These are phyloP conservation scores for Oidiodendron maius DNA, from an alignment of 495 filamentous ascomycete species.

Conservation along the genomic window DNA sequence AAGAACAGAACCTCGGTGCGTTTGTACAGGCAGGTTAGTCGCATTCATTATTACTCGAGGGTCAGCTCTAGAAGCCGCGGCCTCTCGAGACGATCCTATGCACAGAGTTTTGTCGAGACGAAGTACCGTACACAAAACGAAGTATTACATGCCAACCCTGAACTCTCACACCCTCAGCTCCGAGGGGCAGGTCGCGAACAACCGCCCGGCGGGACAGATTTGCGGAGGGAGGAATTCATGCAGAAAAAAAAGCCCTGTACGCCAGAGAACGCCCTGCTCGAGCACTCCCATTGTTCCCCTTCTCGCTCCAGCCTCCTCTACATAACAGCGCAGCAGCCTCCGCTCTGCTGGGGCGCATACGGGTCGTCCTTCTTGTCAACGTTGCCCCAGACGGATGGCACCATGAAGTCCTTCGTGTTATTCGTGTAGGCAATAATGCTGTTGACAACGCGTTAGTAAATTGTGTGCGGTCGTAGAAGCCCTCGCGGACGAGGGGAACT, in stretches of 20 bases:
- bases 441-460: slow-evolving; percentile 15
- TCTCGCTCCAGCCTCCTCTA: too few species aligned
- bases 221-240: background rate
- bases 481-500: too few species aligned
- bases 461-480: background rate
- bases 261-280: slow-evolving; percentile 1
- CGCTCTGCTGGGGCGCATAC: slow-evolving; percentile 87
- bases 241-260: slow-evolving; percentile 2
- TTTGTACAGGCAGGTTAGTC: too few species aligned
- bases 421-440: slow-evolving; percentile 97
- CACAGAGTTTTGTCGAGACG: background rate
- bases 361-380: slow-evolving; percentile 94
- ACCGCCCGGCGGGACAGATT: background rate
- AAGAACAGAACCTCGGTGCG: too few species aligned
- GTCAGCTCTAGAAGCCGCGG: too few species aligned
- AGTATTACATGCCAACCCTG: slow-evolving; percentile 2
- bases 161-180: too few species aligned
- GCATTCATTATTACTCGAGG: too few species aligned
- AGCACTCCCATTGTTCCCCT: background rate
- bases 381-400: slow-evolving; percentile 90
- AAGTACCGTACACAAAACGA: background rate
- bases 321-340: slow-evolving; percentile 92
- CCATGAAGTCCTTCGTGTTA: slow-evolving; percentile 97
- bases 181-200: too few species aligned
- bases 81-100: background rate